phyloP scores from a whole-genome alignment of 192 early-diverging fungal species.

The Coemansia sp. region DNA sequence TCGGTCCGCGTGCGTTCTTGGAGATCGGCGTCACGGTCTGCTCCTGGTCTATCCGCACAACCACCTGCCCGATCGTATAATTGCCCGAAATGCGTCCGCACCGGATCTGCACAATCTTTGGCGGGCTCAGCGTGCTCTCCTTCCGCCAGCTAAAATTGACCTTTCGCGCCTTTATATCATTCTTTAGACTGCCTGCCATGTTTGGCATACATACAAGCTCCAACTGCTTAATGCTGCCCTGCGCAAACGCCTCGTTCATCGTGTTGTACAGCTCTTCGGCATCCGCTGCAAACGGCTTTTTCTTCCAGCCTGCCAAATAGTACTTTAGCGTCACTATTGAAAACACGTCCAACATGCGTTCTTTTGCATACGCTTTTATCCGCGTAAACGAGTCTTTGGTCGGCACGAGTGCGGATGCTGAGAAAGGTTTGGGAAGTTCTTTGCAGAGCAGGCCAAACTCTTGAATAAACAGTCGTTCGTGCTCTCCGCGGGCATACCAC shows the following conservation, averaged over 20 bases:
- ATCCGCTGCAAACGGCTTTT: conserved; percentile 55
- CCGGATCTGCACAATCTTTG: conserved; percentile 62
- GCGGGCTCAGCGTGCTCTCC: conserved; percentile 56
- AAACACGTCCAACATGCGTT: conserved; percentile 11
- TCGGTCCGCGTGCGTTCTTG: background rate
- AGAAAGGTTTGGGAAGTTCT: conserved; percentile 15
- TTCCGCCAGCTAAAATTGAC: conserved; percentile 62
- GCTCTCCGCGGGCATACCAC: conserved; percentile 20
- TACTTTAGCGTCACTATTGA: conserved; percentile 23
- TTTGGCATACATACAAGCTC: conserved; percentile 61
- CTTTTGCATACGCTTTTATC: background rate
- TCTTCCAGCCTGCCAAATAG: conserved; percentile 51
- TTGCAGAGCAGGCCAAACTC: conserved; percentile 38
- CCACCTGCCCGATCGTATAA: conserved; percentile 61
- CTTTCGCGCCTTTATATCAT: conserved; percentile 60
- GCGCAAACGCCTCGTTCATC: conserved; percentile 71
- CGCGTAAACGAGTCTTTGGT: conserved; percentile 9
- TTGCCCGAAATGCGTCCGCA: conserved; percentile 50
- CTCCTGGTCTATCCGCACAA: conserved; percentile 65
- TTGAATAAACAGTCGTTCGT: conserved; percentile 27
- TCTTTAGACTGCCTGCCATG: conserved; percentile 63
- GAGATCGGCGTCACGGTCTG: conserved; percentile 49
- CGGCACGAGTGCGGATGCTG: conserved; percentile 16
- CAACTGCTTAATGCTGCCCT: conserved; percentile 58
- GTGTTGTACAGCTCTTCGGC: conserved; percentile 62